phyloP scores from a whole-genome alignment of 2,329 filamentous ascomycete genomes.

The Mycosphaerella arachidis region DNA sequence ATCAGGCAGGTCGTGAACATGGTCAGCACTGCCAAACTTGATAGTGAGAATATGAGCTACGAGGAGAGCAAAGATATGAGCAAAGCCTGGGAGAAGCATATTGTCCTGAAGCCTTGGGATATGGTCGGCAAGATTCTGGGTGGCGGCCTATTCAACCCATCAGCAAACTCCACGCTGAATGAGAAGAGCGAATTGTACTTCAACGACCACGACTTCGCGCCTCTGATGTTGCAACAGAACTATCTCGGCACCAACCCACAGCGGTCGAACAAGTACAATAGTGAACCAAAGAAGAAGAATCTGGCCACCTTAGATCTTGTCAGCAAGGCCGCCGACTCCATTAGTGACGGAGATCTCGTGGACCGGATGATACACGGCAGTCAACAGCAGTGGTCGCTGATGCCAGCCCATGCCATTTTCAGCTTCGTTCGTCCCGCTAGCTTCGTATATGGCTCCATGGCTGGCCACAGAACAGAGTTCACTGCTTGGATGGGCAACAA shows the following conservation, averaged over 20 bases:
- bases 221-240: slow-evolving; percentile 97
- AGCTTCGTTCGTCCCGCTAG: slow-evolving; percentile 90
- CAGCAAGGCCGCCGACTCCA: slow-evolving; percentile 86
- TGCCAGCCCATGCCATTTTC: slow-evolving; percentile 94
- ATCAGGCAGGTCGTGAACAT: slow-evolving; percentile 99
- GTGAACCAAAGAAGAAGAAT: slow-evolving; percentile 58
- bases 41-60: slow-evolving; percentile 73
- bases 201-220: slow-evolving; percentile 98
- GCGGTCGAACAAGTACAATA: slow-evolving; percentile 56
- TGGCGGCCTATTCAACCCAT: slow-evolving; percentile 76
- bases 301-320: slow-evolving; percentile 81
- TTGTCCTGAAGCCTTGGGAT: slow-evolving; percentile 96
- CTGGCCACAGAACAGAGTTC: slow-evolving; percentile 64
- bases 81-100: slow-evolving; percentile 97
- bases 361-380: slow-evolving; percentile 98
- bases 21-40: slow-evolving; percentile 89
- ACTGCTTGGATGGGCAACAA: slow-evolving; percentile 94
- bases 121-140: slow-evolving; percentile 91
- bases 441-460: slow-evolving; percentile 74
- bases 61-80: slow-evolving; percentile 90
- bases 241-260: slow-evolving; percentile 81
- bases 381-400: slow-evolving; percentile 96
- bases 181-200: slow-evolving; percentile 99
- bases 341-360: slow-evolving; percentile 93
- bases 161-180: slow-evolving; percentile 82